Evolutionary conservation across 164 flowering plant species (phyloP).

Genomic region (Kalanchoe fedtschenkoi): DNA sequence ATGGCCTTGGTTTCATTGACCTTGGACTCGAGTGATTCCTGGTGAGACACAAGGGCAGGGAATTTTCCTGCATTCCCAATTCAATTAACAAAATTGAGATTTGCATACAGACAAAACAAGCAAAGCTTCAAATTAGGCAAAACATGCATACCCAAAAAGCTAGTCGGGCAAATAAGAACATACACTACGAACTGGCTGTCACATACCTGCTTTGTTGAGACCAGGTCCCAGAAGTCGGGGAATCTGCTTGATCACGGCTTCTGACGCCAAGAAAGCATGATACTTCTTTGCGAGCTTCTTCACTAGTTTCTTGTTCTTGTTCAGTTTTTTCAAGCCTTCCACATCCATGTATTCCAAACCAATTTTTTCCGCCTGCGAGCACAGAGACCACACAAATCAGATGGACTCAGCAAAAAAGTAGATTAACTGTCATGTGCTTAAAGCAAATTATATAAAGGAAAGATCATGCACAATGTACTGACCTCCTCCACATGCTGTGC

Average conservation of each 20-base stretch:
- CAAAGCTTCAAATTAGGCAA: not conserved
- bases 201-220: slow-evolving; percentile 5
- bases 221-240: slow-evolving; percentile 2
- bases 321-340: not conserved
- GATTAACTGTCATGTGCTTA: no score
- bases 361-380: not conserved
- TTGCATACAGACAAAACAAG: no score
- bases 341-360: slow-evolving; percentile 2
- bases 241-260: slow-evolving; percentile 3
- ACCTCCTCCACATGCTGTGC: slow-evolving; percentile 2
- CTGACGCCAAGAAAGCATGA: slow-evolving; percentile 6
- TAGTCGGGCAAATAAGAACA: not conserved
- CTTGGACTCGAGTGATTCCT: slow-evolving; percentile 4
- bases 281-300: slow-evolving; percentile 4
- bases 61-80: not conserved
- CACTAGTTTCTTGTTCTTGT: slow-evolving; percentile 2
- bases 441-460: no score
- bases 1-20: slow-evolving; percentile 2
- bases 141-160: not conserved
- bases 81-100: not conserved
- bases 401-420: no score
- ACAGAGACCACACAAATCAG: not conserved
- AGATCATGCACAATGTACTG: not conserved
- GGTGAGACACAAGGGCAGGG: slow-evolving; percentile 4
- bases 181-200: not conserved